Percentiles rank a stretch among this genome's conserved stretches.
These are phyloP conservation scores for Ganoderma meredithae DNA, from an alignment of 1,284 basidiomycete genomes.

Conservation along the genomic window DNA sequence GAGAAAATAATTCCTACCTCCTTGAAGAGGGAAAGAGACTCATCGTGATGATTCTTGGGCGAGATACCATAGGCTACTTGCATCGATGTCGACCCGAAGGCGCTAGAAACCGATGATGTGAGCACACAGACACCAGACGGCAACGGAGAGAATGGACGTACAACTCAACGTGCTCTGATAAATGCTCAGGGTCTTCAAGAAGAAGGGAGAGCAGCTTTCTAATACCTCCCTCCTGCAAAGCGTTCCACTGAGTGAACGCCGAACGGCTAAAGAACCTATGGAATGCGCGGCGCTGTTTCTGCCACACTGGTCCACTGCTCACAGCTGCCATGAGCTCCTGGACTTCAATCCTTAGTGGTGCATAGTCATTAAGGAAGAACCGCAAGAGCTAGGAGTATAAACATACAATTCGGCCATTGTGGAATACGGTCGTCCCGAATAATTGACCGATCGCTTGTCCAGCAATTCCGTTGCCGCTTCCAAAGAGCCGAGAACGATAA, in stretches of 20 bases:
- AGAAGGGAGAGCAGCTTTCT: neutral
- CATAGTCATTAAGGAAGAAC: neutral
- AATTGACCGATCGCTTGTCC: slow-evolving; percentile 46
- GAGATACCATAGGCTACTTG: slow-evolving; percentile 43
- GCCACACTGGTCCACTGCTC: neutral
- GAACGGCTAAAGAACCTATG: neutral
- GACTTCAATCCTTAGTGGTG: slow-evolving; percentile 5
- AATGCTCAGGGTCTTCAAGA: neutral
- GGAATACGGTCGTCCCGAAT: slow-evolving; percentile 20
- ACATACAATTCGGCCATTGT: slow-evolving; percentile 21
- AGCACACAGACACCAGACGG: too few relatives aligned
- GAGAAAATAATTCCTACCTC: slow-evolving; percentile 15
- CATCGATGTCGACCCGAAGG: slow-evolving; percentile 24
- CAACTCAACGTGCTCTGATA: neutral
- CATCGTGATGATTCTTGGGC: slow-evolving; percentile 29
- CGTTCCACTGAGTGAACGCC: neutral
- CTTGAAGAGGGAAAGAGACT: slow-evolving; percentile 12
- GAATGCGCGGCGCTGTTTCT: neutral
- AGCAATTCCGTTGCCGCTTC: slow-evolving; percentile 45
- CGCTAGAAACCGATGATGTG: neutral
- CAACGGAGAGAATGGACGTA: neutral
- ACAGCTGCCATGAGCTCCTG: neutral
- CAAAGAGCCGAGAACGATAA: slow-evolving; percentile 26
- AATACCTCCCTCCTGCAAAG: neutral
- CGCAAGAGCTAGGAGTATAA: neutral